Evolutionary conservation across 805 yeast genomes (phyloP).

Genomic region (Barnettozyma botsteinii): DNA sequence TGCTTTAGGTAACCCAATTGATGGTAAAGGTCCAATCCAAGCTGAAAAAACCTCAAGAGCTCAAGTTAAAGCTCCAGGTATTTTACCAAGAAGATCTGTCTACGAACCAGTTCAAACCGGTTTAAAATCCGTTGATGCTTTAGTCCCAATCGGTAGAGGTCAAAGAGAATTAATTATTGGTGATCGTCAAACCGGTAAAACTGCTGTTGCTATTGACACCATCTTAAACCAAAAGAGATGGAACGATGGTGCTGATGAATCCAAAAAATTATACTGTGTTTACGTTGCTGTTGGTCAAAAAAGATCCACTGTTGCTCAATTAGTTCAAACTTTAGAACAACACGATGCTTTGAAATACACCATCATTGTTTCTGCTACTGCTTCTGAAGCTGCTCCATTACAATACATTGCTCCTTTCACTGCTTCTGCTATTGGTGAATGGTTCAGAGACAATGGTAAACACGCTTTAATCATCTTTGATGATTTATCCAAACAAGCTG

Average conservation of each 20-base stretch:
- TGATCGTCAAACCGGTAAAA: constrained; percentile 99
- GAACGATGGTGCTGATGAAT: constrained; percentile 92
- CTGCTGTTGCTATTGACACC: constrained; percentile 98
- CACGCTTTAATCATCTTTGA: constrained; percentile 97
- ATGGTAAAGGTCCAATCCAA: constrained; percentile 98
- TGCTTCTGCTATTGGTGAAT: constrained; percentile 98
- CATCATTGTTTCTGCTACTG: constrained; percentile 98
- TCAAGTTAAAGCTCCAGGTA: constrained; percentile 99
- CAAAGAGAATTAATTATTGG: constrained; percentile 99
- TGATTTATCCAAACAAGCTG: constrained; percentile 99
- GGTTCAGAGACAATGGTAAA: constrained; percentile 99
- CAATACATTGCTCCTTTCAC: constrained; percentile 99
- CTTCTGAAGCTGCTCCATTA: constrained; percentile 99
- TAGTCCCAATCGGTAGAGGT: constrained; percentile 99
- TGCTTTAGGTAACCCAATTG: constrained; percentile 98
- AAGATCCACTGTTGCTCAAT: constrained; percentile 99
- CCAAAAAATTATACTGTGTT: constrained; percentile 98
- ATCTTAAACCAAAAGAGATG: constrained; percentile 98
- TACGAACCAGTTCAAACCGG: constrained; percentile 99
- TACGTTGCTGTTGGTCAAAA: constrained; percentile 99
- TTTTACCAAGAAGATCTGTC: constrained; percentile 97
- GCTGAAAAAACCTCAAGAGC: constrained; percentile 85
- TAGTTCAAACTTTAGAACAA: constrained; percentile 97
- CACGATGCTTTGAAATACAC: constrained; percentile 97
- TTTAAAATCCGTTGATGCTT: constrained; percentile 97